These are phyloP conservation scores for Imleria badia DNA, from an alignment of 768 basidiomycete species.

Conservation along the genomic window DNA sequence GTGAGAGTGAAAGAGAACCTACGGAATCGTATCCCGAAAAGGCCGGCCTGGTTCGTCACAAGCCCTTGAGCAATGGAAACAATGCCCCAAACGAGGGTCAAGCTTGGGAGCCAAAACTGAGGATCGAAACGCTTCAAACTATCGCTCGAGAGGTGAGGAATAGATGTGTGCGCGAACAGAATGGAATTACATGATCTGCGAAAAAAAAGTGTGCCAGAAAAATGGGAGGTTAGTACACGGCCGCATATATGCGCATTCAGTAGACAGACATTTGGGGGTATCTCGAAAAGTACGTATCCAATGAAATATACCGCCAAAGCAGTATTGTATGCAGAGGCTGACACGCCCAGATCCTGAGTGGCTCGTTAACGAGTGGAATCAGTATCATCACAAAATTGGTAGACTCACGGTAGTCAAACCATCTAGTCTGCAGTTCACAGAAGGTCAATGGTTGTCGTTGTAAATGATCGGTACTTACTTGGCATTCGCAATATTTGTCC, in stretches of 20 bases:
- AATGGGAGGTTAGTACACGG: background rate
- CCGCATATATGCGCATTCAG: background rate
- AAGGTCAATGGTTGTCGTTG: background rate
- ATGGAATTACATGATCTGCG: conserved; percentile 28
- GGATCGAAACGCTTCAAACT: conserved; percentile 61
- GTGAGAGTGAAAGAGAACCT: conserved; percentile 17
- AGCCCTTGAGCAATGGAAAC: conserved; percentile 56
- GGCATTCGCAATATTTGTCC: conserved; percentile 41
- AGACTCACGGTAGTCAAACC: conserved; percentile 46
- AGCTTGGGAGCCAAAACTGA: conserved; percentile 56
- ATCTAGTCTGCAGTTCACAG: conserved; percentile 40
- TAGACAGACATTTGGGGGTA: conserved; percentile 51
- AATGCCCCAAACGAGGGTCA: conserved; percentile 61
- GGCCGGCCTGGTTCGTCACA: conserved; percentile 49
- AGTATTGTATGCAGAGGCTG: conserved; percentile 54
- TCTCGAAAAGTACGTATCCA: conserved; percentile 59
- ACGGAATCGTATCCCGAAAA: conserved; percentile 57
- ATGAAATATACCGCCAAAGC: conserved; percentile 60
- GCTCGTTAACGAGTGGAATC: background rate
- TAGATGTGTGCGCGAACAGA: background rate
- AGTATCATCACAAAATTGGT: background rate
- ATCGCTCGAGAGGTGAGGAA: conserved; percentile 4
- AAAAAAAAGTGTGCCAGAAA: background rate
- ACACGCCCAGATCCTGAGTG: conserved; percentile 49
- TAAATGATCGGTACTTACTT: conserved; percentile 23